Evolutionary conservation across 2,329 filamentous ascomycete species (phyloP).

Genomic region (Ceratocystis eucalypticola): DNA sequence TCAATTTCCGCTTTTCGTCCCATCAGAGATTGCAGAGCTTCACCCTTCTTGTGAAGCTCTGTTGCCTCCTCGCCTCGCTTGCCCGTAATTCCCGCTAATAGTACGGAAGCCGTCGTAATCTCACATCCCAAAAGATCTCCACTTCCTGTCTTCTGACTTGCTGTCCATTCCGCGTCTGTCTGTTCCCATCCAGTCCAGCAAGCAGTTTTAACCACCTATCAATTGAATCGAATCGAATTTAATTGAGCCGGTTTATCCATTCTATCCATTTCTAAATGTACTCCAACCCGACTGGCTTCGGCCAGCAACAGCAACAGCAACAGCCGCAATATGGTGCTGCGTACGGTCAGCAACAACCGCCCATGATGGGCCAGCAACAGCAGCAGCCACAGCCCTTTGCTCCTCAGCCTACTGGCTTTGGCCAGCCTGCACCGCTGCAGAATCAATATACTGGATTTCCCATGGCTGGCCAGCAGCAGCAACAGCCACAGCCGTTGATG

Average conservation of each 20-base stretch:
- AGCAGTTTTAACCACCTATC: not conserved
- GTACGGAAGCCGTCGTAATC: slow-evolving; percentile 4
- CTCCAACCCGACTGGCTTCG: slow-evolving; percentile 73
- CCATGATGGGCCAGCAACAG: slow-evolving; percentile 26
- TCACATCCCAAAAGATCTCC: not conserved
- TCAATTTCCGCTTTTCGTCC: not conserved
- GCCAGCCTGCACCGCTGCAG: slow-evolving; percentile 34
- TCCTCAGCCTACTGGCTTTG: slow-evolving; percentile 48
- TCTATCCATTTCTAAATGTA: slow-evolving; percentile 49
- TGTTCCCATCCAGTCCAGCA: not conserved
- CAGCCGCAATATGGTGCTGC: slow-evolving; percentile 42
- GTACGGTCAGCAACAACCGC: slow-evolving; percentile 27
- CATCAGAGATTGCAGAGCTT: not conserved
- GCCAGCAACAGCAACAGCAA: slow-evolving; percentile 33
- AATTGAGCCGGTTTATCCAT: slow-evolving; percentile 6
- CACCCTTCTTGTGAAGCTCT: not conserved
- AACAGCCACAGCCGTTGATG: slow-evolving; percentile 47
- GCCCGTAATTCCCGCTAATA: slow-evolving; percentile 6
- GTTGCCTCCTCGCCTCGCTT: not conserved
- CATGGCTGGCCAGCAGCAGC: slow-evolving; percentile 36
- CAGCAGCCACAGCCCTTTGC: slow-evolving; percentile 41
- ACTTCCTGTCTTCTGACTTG: not conserved
- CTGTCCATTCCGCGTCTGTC: not conserved
- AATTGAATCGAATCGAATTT: not conserved
- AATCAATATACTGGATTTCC: slow-evolving; percentile 50